Evolutionary conservation across 1,284 basidiomycete genomes (phyloP).

Genomic region (Apiotrichum brassicae): DNA sequence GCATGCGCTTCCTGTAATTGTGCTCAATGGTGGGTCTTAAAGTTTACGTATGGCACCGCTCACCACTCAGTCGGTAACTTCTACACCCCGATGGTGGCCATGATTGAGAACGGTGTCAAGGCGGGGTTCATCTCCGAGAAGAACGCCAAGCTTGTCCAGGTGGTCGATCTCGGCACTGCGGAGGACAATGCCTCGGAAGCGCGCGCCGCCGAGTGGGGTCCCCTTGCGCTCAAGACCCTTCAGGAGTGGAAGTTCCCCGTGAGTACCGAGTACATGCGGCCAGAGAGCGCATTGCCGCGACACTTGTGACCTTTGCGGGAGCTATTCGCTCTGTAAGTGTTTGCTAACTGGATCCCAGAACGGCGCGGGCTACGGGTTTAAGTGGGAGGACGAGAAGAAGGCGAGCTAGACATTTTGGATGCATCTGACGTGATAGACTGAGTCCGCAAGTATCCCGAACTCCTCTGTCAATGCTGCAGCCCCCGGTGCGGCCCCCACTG

Average conservation of each 20-base stretch:
- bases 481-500: too few relatives aligned
- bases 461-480: too few relatives aligned
- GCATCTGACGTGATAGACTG: conserved; percentile 9
- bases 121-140: conserved; percentile 67
- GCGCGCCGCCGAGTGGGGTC: conserved; percentile 61
- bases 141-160: conserved; percentile 58
- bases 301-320: too few relatives aligned
- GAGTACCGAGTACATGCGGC: too few relatives aligned
- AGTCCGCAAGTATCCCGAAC: too few relatives aligned
- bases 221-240: conserved; percentile 60
- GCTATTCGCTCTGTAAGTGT: not conserved
- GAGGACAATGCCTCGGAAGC: conserved; percentile 54
- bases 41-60: not conserved
- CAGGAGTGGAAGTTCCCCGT: conserved; percentile 55
- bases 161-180: conserved; percentile 60
- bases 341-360: conserved; percentile 21
- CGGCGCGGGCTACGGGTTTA: conserved; percentile 36
- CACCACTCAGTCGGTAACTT: conserved; percentile 57
- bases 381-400: conserved; percentile 25
- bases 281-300: too few relatives aligned
- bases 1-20: conserved; percentile 68
- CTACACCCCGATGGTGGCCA: conserved; percentile 67
- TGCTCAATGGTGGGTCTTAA: conserved; percentile 57
- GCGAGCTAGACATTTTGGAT: conserved; percentile 3
- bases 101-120: conserved; percentile 61